Evolutionary conservation across 2,329 filamentous ascomycete genomes (phyloP).

Genomic region (Endocalyx cinctus): DNA sequence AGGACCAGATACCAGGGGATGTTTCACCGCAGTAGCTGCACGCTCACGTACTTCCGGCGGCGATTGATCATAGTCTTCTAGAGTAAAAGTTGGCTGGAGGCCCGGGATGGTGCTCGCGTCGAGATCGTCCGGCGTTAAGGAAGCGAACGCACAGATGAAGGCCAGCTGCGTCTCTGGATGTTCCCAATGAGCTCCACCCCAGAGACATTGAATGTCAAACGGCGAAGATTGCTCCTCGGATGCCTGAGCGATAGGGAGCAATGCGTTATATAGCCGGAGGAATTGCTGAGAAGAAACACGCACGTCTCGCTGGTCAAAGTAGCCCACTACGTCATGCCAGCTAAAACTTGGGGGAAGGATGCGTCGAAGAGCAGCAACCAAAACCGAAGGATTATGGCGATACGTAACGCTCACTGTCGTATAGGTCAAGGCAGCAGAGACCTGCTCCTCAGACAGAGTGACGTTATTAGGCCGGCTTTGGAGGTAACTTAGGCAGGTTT

Average conservation of each 20-base stretch:
- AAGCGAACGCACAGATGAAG: slow-evolving; percentile 86
- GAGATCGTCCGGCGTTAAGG: slow-evolving; percentile 67
- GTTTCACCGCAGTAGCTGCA: slow-evolving; percentile 63
- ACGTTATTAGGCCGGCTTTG: slow-evolving; percentile 49
- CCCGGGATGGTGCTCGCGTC: slow-evolving; percentile 83
- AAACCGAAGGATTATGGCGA: slow-evolving; percentile 44
- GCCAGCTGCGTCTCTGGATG: slow-evolving; percentile 84
- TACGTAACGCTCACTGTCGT: slow-evolving; percentile 54
- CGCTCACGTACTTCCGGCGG: slow-evolving; percentile 45
- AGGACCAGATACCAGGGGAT: slow-evolving; percentile 83
- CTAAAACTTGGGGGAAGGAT: slow-evolving; percentile 59
- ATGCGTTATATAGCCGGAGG: slow-evolving; percentile 70
- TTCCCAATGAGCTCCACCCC: slow-evolving; percentile 80
- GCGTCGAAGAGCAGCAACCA: slow-evolving; percentile 60
- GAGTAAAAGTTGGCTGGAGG: slow-evolving; percentile 70
- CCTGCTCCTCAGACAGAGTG: slow-evolving; percentile 73
- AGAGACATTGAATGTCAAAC: slow-evolving; percentile 82
- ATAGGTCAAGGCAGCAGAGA: slow-evolving; percentile 73
- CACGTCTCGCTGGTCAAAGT: slow-evolving; percentile 76
- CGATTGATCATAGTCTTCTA: slow-evolving; percentile 50
- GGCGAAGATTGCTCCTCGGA: slow-evolving; percentile 45
- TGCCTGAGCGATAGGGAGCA: slow-evolving; percentile 63
- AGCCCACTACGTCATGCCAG: slow-evolving; percentile 68
- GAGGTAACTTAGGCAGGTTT: slow-evolving; percentile 54
- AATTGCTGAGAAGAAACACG: slow-evolving; percentile 78